These are phyloP conservation scores for Lithospermum erythrorhizon DNA, from an alignment of 257 asterid species.

Conservation along the genomic window DNA sequence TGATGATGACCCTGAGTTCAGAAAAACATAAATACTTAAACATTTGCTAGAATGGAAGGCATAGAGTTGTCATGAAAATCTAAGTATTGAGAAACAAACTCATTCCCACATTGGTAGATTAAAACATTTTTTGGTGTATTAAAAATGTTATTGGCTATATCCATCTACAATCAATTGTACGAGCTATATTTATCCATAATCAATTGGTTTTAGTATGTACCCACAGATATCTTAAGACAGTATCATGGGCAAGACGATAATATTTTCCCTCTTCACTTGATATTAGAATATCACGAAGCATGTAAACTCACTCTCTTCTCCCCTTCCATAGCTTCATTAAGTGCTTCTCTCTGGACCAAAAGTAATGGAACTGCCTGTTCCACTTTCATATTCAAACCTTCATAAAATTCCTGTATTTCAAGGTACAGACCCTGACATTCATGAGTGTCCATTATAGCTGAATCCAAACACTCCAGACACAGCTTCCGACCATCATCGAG, in stretches of 20 bases:
- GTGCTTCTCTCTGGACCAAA: constrained; percentile 91
- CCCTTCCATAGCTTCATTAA: constrained; percentile 96
- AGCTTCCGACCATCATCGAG: constrained; percentile 90
- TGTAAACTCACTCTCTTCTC: constrained; percentile 61
- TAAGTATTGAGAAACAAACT: no score
- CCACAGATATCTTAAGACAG: no score
- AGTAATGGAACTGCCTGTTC: constrained; percentile 96
- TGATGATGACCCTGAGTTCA: constrained; percentile 80
- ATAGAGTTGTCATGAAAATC: no score
- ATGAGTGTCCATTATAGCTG: constrained; percentile 89
- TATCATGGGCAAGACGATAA: no score
- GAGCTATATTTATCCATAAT: no score
- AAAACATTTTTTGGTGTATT: no score
- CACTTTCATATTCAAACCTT: constrained; percentile 89
- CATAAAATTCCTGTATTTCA: constrained; percentile 90
- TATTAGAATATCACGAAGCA: no score
- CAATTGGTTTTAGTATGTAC: no score
- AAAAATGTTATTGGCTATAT: no score
- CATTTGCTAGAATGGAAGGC: background rate
- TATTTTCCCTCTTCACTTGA: no score
- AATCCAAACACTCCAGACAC: constrained; percentile 91
- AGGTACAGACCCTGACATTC: constrained; percentile 94
- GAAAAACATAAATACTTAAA: background rate
- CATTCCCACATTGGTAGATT: no score
- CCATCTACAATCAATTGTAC: no score